Evolutionary conservation across 2,329 filamentous ascomycete species (phyloP), one percentile per base, ranked within the genome.

Genomic region (Chaetomiaceae sp.): DNA sequence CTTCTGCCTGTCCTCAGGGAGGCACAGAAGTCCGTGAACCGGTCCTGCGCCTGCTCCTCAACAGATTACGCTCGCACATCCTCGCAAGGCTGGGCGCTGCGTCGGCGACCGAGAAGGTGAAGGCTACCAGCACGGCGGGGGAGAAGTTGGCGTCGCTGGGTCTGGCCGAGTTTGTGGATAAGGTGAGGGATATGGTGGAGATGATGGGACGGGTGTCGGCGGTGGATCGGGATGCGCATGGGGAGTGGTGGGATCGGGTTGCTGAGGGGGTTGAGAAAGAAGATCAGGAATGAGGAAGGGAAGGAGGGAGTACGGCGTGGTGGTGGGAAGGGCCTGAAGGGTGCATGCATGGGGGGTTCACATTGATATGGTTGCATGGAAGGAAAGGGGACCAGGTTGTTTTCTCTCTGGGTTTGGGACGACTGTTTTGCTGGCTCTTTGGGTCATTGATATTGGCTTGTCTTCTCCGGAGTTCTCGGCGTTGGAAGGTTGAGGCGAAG

Each of bases 131-230:
- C 61, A 83, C 78, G 0, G 86, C 85, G 0, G 82, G 81, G 11
- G 87, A 91, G 67, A 84, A 81, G 54, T 75, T 91, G 7, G 85
- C 85, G 0, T 78, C 79, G 2, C 76, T 87, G 17, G 88, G 88
- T 0, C 70, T 91, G 53, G 84, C 84, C 0, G 88, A 91, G 68
- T 91, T 91, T 65, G 83, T 87, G 15, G 79, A 81, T 25, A 81
- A 79, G 56, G 82, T 91, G 14, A 76, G 84, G 29, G 81, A 82
- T 45, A 84, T 91, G 61, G 83, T 88, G 7, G 85, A 89, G 31
- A 76, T 85, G 64, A 71, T 91, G 55, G 77, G 80, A 38, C 79
- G 79, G 64, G 77, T 90, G 3, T 83, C 84, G 14, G 72, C 72
- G 4, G 83, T 90, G 5, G 87, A 91, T 65, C 77, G 84, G 58